Evolutionary conservation across 2,329 filamentous ascomycete species (phyloP), one percentile per base, ranked within the genome.

Genomic region (Ophiostoma himal-ulmi): DNA sequence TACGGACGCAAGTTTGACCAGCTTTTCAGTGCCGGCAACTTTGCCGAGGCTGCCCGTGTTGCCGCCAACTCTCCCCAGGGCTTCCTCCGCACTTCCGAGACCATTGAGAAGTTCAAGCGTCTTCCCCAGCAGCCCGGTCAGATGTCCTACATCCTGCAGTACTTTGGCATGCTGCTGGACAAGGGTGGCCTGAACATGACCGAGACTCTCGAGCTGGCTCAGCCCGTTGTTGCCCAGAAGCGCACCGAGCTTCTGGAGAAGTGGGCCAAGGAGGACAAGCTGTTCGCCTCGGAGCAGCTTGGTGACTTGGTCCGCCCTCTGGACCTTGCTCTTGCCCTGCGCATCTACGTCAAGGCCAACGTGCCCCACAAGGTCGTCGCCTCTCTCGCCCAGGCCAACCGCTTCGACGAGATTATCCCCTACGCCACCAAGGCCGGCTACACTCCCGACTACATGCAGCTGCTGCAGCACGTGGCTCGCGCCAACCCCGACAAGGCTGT

Each of bases 171-270:
- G 87, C 85, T 99, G 62, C 86, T 99, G 44, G 96, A 99, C 79
- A 97, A 99, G 86, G 94, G 95, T 71, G 87, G 88, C 37, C 84
- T 99, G 65, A 99, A 99, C 82, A 89, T 90, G 78, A 91, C 96
- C 74, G 95, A 99, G 81, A 97, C 94, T 66, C 83, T 99, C 54
- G 95, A 99, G 82, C 85, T 99, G 73, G 94, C 95, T 11, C 89
- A 93, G 75, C 95, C 95, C 26, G 95, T 99, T 26, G 86, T 99
- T 71, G 89, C 91, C 70, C 95, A 99, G 81, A 95, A 94, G 79
- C 89, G 95, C 74, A 98, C 97, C 82, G 93, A 98, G 78, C 83
- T 99, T 36, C 86, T 99, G 37, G 95, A 98, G 82, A 99, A 99
- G 82, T 99, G 96, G 96, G 87, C 98, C 80, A 91, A 91, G 77